phyloP scores from a whole-genome alignment of 176 grass and related monocot species.

The Oryza brachyantha region DNA sequence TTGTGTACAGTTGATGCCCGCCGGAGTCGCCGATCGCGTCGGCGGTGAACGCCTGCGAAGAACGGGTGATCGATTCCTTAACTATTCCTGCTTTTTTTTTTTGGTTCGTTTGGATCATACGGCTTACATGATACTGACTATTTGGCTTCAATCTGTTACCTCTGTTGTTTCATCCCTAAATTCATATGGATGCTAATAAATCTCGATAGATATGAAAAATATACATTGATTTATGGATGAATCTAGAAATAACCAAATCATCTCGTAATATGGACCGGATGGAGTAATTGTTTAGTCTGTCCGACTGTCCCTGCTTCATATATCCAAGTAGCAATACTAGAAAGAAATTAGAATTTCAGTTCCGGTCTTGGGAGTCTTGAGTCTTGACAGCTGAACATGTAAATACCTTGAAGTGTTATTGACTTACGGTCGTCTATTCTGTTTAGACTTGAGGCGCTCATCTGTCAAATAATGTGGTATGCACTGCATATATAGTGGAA shows the following conservation, averaged over 20 bases:
- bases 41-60: constrained; percentile 11
- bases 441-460: neutral
- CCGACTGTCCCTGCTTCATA: constrained; percentile 31
- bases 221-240: too few species aligned
- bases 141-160: constrained; percentile 14
- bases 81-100: constrained; percentile 7
- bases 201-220: too few species aligned
- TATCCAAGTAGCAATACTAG: constrained; percentile 12
- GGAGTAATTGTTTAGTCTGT: constrained; percentile 29
- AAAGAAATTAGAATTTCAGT: constrained; percentile 1
- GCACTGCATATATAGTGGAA: neutral
- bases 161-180: too few species aligned
- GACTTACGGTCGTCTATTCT: neutral
- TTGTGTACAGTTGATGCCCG: neutral
- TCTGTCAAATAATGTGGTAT: neutral
- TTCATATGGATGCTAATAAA: too few species aligned
- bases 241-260: too few species aligned
- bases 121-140: constrained; percentile 20
- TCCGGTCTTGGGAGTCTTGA: neutral
- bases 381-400: neutral
- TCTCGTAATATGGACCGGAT: too few species aligned
- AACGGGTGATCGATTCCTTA: constrained; percentile 23
- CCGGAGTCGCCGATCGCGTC: constrained; percentile 25
- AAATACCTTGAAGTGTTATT: neutral
- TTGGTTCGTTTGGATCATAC: constrained; percentile 34